phyloP scores from a whole-genome alignment of 441 rosid species.

The Syzygium syzygioides region DNA sequence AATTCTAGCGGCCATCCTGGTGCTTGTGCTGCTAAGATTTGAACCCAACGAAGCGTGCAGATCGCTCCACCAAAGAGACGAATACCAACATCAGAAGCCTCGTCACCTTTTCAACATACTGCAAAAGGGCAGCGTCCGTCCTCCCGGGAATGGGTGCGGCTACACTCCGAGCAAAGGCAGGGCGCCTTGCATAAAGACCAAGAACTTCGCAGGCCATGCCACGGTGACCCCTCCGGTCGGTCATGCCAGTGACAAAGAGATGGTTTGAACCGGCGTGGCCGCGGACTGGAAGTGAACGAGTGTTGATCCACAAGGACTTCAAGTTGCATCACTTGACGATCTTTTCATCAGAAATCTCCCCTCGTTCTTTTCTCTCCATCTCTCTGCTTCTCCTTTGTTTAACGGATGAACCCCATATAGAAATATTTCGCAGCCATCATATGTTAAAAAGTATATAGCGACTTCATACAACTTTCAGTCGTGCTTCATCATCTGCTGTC shows the following conservation, averaged over 20 bases:
- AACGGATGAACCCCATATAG: not conserved
- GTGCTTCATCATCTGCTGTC: not conserved
- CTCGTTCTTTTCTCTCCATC: not conserved
- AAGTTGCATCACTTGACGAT: not conserved
- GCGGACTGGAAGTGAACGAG: not conserved
- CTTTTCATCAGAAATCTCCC: not conserved
- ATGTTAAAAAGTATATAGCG: not conserved
- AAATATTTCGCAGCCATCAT: not conserved
- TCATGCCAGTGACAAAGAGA: not conserved
- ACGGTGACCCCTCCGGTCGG: not conserved
- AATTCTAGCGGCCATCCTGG: not conserved
- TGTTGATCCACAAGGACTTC: not conserved
- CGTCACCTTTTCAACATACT: not conserved
- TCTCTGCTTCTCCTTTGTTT: not conserved
- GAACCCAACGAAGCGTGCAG: not conserved
- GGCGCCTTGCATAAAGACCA: not conserved
- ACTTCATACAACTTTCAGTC: not conserved
- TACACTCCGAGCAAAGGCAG: not conserved
- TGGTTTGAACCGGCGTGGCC: not conserved
- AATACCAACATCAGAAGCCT: not conserved
- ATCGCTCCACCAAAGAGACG: not conserved
- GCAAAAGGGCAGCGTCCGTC: not conserved
- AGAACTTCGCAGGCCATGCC: not conserved
- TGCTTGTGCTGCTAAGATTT: not conserved
- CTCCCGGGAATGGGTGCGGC: accelerated